Percentiles rank a stretch among this genome's conserved stretches.
Conservation (phyloP, 2,329 filamentous ascomycete species). For the Fusarium domesticum region DNA sequence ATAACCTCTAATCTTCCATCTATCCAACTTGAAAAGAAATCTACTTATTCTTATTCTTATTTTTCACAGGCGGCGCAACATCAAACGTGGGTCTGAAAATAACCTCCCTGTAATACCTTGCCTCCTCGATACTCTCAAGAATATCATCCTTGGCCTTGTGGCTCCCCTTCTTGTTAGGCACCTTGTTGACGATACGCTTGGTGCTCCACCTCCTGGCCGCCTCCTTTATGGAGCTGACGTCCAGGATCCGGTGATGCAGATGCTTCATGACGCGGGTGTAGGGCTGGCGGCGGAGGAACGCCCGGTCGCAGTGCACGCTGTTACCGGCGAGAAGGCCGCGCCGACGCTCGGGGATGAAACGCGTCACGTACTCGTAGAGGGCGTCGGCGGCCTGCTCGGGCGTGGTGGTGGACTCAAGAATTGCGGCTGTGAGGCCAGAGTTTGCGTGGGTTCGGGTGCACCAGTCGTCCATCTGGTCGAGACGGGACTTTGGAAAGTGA, state of each 20-base stretch:
- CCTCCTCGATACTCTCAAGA: conserved; percentile 91
- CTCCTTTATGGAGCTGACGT: conserved; percentile 92
- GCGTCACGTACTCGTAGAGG: conserved; percentile 75
- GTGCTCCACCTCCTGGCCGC: conserved; percentile 76
- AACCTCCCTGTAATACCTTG: conserved; percentile 71
- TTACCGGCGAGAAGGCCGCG: conserved; percentile 82
- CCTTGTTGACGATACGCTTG: conserved; percentile 45
- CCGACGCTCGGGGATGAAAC: conserved; percentile 63
- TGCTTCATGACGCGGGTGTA: conserved; percentile 72
- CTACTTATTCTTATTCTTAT: conserved; percentile 17
- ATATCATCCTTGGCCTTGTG: conserved; percentile 90
- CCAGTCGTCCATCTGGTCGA: conserved; percentile 85
- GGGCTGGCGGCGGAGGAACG: conserved; percentile 72
- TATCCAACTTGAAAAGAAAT: too few species aligned
- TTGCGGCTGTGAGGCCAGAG: conserved; percentile 77
- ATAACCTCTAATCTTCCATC: too few species aligned
- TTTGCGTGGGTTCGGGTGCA: conserved; percentile 75
- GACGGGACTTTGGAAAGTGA: conserved; percentile 65
- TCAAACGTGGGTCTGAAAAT: conserved; percentile 55
- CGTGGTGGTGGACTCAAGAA: conserved; percentile 69
- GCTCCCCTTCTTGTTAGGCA: conserved; percentile 68
- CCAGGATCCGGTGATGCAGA: conserved; percentile 85
- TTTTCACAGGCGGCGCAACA: conserved; percentile 21
- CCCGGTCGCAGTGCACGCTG: conserved; percentile 84
- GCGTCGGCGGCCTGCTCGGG: conserved; percentile 67